Base-by-base conservation (phyloP, 2,329 filamentous ascomycete species). In the Aspergillus sp. region DNA sequence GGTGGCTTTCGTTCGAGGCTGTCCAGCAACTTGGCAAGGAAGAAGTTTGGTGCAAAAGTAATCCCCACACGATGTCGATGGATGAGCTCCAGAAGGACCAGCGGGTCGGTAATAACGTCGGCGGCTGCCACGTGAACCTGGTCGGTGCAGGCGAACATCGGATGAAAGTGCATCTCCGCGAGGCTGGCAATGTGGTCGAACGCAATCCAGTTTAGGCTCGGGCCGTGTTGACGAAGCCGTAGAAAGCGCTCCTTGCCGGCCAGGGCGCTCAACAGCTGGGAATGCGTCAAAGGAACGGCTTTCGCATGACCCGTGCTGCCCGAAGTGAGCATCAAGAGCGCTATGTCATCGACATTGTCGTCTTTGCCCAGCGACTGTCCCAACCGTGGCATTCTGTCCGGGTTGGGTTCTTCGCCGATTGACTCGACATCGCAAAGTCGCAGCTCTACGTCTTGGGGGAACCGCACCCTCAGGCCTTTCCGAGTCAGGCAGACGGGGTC, bases 161-260 rank as follows among this genome's bases (percentile, higher is more conserved):
- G 76, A n/a, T 74, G 73, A 0, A 84, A 60, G 55, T 84, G 81
- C 10, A 78, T 75, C 47, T 84, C 77, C 1, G 71, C 66, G 4
- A 84, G 64, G 54, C 68, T 75, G 0, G 76, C 81, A 9, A 82
- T 79, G 53, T 84, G 82, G 52, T 84, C 80, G 8, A 83, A 64
- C 0, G 71, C 73, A 16, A 80, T 73, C 78, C 78, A 81, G 53
- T 76, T 78, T 3, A 81, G 59, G 35, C 77, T 73, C 1, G 72
- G 58, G 8, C 68, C 55, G 8, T 67, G 64, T 3, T 54, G 41
- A 0, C 62, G 60, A 1, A 67, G 64, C 8, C 66, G 55, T 46
- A 68, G 64, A 11, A 48, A 22, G 3, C 50, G 41, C 2, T 55
- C 49, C 58, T 82, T 81, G 19, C 75, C 75, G 2, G 49, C 9